Base-by-base conservation (phyloP, 306 rosid genomes). In the Quercus alba region DNA sequence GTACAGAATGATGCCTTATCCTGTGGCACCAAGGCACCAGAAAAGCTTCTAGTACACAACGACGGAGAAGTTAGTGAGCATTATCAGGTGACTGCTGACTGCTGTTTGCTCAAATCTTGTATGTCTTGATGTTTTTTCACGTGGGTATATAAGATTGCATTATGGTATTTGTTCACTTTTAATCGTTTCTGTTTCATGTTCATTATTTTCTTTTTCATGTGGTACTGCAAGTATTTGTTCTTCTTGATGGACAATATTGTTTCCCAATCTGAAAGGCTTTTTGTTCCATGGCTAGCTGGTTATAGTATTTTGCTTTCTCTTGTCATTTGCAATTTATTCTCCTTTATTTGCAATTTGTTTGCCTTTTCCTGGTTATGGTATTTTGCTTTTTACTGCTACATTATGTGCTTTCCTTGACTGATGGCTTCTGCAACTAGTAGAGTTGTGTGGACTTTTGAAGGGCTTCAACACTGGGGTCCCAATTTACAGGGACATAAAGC, bases 31-130 rank as follows among this genome's bases (percentile, higher is more conserved):
- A 74, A 77, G 72, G 76, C 75, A 68, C 72, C 56, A 77, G 87
- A 74, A 78, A 84, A 76, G 51, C 35, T 70, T 14, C 81, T 81
- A 78, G 70, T 82, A 77, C 81, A 73, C 80, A 38, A 75, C 79
- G 82, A 61, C 54, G 88, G 80, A 49, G 78, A 68, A 35, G 84
- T 81, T 85, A 70, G 81, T 59, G 81, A 81, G 52, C 51, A 25
- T 63, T 41, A 80, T 78, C 81, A 87, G 91, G 94, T 90, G 77
- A 75, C 44, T 26, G 77, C 67, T 89, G 77, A 75, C 44, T 26
- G 77, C 68, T 21, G 13, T 73, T 68, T 21, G 25, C 25, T 25
- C 28, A 64, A 56, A 76, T 52, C n/a, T 58, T 81, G 63, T 75
- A 4, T 75, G 38, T 30, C 51, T 52, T 66, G 9, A 49, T 51